Percentiles rank a stretch among this genome's conserved stretches.
phyloP scores from a whole-genome alignment of 2,329 filamentous ascomycete species.

The Aspergillus awamori region DNA sequence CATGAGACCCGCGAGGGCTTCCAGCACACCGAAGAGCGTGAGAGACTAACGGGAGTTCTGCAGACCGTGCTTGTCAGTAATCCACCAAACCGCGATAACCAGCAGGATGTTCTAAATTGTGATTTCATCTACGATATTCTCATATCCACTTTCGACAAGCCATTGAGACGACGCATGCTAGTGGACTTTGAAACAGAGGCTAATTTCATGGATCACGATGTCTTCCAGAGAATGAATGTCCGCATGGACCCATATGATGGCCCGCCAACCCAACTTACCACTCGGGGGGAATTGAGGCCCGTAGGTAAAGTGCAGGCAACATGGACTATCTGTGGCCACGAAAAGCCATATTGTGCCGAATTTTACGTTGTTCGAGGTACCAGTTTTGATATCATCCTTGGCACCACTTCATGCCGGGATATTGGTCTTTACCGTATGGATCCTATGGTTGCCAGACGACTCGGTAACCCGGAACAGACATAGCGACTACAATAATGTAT shows the following conservation, averaged over 20 bases:
- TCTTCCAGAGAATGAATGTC: not conserved
- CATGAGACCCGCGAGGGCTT: not conserved
- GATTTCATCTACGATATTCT: conserved; percentile 9
- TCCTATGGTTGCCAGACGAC: not conserved
- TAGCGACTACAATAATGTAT: not conserved
- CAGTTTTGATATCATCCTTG: conserved; percentile 6
- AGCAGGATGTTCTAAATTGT: not conserved
- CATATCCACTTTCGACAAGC: not conserved
- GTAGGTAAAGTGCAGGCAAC: not conserved
- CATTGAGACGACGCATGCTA: not conserved
- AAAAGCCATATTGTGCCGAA: not conserved
- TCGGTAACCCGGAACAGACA: not conserved
- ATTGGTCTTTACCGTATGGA: not conserved
- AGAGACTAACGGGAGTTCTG: not conserved
- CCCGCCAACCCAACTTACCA: not conserved
- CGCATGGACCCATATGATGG: not conserved
- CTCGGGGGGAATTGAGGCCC: not conserved
- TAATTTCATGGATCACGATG: conserved; percentile 3
- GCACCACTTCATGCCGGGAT: not conserved
- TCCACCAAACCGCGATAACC: not conserved
- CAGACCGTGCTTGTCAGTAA: not conserved
- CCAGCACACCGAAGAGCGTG: not conserved
- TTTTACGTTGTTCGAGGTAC: not conserved
- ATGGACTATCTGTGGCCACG: not conserved
- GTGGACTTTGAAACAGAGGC: conserved; percentile 9